These are phyloP conservation scores for Lepidopterella palustris DNA, from an alignment of 495 filamentous ascomycete species.

Conservation along the genomic window DNA sequence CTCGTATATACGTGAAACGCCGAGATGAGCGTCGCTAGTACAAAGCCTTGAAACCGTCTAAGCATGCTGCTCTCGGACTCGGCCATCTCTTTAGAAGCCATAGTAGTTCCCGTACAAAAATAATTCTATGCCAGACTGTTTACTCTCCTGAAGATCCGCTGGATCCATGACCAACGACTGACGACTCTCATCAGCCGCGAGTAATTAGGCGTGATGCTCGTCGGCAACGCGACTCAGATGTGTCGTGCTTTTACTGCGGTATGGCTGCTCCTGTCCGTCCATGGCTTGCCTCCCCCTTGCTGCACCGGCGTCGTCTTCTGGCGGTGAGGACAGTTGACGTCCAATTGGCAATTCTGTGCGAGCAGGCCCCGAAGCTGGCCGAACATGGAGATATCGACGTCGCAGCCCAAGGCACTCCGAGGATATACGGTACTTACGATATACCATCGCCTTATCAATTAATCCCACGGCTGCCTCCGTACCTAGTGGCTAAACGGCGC, in stretches of 20 bases:
- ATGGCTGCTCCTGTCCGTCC: background rate
- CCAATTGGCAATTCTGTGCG: slow-evolving; percentile 14
- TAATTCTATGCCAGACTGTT: no score
- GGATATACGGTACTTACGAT: slow-evolving; percentile 14
- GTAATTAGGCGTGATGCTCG: background rate
- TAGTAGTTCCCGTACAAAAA: no score
- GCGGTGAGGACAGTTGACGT: slow-evolving; percentile 11
- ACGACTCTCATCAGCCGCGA: background rate
- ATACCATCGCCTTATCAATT: slow-evolving; percentile 22
- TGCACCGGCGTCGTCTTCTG: slow-evolving; percentile 11
- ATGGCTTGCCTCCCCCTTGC: background rate
- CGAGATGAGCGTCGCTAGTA: background rate
- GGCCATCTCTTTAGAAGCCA: background rate
- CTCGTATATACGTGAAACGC: background rate
- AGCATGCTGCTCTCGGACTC: background rate
- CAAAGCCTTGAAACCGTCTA: background rate
- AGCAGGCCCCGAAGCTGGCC: slow-evolving; percentile 13
- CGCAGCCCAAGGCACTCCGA: background rate
- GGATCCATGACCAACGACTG: background rate
- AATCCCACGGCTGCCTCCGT: slow-evolving; percentile 16
- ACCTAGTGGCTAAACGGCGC: background rate
- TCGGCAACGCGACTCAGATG: slow-evolving; percentile 6
- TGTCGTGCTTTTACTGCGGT: slow-evolving; percentile 22
- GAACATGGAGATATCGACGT: background rate
- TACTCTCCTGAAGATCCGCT: background rate